phyloP scores from a whole-genome alignment of 805 yeast species.

The Kodamaea fukazawae region DNA sequence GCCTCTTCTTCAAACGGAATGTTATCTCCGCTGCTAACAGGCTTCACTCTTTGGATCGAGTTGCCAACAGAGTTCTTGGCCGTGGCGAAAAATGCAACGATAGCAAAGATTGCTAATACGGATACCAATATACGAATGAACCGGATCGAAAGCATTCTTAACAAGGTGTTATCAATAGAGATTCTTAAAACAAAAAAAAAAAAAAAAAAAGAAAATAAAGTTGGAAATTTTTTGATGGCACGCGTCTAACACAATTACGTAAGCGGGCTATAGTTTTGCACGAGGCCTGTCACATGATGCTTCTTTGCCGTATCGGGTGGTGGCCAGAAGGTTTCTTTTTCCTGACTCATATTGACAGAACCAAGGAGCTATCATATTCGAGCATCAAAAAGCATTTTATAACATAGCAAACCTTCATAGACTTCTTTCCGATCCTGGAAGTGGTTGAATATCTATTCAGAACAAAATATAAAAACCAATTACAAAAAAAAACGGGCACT shows the following conservation, averaged over 20 bases:
- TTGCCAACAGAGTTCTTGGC: constrained; percentile 38
- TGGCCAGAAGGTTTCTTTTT: not conserved
- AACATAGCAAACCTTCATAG: not conserved
- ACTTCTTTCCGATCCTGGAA: not conserved
- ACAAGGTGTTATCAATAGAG: constrained; percentile 4
- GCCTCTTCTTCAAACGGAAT: constrained; percentile 19
- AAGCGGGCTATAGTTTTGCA: too few relatives aligned
- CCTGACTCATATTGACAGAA: constrained; percentile 1
- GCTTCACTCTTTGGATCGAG: constrained; percentile 30
- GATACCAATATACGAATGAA: constrained; percentile 53
- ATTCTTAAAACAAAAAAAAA: too few relatives aligned
- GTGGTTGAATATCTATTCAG: too few relatives aligned
- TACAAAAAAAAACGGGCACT: not conserved
- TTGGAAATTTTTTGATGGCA: too few relatives aligned
- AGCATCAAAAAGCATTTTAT: not conserved
- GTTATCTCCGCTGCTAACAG: constrained; percentile 23
- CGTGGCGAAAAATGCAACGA: constrained; percentile 49
- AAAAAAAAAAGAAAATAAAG: too few relatives aligned
- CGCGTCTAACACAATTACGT: too few relatives aligned
- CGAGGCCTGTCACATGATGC: too few relatives aligned
- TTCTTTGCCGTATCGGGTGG: too few relatives aligned
- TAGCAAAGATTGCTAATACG: constrained; percentile 48
- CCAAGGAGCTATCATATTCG: not conserved
- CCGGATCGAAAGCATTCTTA: constrained; percentile 38
- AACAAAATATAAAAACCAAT: not conserved